phyloP scores from a whole-genome alignment of 176 grass and related monocot genomes.

The Carex scoparia region DNA sequence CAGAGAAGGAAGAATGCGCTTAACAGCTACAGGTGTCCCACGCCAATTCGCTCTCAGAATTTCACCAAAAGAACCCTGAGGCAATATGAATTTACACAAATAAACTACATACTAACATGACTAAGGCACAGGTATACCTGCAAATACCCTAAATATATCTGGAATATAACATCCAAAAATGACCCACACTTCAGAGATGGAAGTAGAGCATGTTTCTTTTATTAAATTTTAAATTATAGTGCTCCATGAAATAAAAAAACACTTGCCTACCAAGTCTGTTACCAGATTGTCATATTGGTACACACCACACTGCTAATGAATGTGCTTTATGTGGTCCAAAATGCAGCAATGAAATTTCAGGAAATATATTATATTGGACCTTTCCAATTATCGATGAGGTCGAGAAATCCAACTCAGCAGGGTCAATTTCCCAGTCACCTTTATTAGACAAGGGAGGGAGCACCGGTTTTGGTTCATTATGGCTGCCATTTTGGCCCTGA shows the following conservation, averaged over 20 bases:
- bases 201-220: neutral
- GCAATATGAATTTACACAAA: slow-evolving; percentile 1
- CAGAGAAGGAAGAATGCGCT: slow-evolving; percentile 97
- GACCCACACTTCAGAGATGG: neutral
- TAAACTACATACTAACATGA: neutral
- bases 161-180: neutral
- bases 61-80: slow-evolving; percentile 96
- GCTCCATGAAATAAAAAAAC: neutral
- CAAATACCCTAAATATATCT: neutral
- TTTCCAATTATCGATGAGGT: slow-evolving; percentile 71
- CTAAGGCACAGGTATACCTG: neutral
- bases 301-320: neutral
- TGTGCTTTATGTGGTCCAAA: neutral
- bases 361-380: slow-evolving; percentile 33
- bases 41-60: slow-evolving; percentile 98
- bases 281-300: neutral
- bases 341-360: neutral
- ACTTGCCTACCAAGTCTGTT: neutral
- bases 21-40: slow-evolving; percentile 96
- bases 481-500: slow-evolving; percentile 94
- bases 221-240: neutral
- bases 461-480: slow-evolving; percentile 90
- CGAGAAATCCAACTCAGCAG: slow-evolving; percentile 84
- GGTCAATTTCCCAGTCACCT: slow-evolving; percentile 95
- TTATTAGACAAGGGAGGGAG: slow-evolving; percentile 92